Conservation (phyloP, 345 rosid species). For the Populus pruinosa region DNA sequence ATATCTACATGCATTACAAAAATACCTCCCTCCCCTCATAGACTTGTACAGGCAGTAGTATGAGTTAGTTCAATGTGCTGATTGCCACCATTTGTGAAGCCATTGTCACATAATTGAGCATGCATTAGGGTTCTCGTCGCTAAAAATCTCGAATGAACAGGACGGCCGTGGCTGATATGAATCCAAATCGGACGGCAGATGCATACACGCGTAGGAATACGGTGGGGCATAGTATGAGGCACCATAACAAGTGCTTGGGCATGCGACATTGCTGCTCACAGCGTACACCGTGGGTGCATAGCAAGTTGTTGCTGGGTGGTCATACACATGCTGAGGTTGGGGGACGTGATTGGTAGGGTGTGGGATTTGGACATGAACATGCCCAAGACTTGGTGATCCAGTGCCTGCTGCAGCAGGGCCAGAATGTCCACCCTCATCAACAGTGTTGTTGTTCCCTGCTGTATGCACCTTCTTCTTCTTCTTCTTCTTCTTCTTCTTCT, state of each 20-base stretch:
- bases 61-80: background rate
- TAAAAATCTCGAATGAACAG: conserved; percentile 67
- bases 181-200: conserved; percentile 35
- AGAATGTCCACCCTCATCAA: conserved; percentile 19
- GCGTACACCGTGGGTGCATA: conserved; percentile 18
- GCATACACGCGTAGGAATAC: conserved; percentile 38
- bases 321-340: conserved; percentile 38
- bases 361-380: conserved; percentile 20
- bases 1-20: conserved; percentile 28
- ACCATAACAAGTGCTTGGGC: conserved; percentile 13
- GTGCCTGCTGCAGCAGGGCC: conserved; percentile 22
- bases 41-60: conserved; percentile 6
- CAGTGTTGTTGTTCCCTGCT: conserved; percentile 15
- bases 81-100: background rate
- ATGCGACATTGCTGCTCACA: conserved; percentile 4
- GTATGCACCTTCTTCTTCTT: conserved; percentile 66
- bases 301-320: conserved; percentile 41
- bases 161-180: conserved; percentile 36
- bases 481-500: conserved; percentile 32
- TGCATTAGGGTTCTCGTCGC: conserved; percentile 88
- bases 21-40: background rate
- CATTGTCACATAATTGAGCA: conserved; percentile 62
- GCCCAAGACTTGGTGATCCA: conserved; percentile 24
- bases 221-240: conserved; percentile 24
- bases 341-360: conserved; percentile 32